Conservation (phyloP, 345 rosid species). For the Lepidium africanum region DNA sequence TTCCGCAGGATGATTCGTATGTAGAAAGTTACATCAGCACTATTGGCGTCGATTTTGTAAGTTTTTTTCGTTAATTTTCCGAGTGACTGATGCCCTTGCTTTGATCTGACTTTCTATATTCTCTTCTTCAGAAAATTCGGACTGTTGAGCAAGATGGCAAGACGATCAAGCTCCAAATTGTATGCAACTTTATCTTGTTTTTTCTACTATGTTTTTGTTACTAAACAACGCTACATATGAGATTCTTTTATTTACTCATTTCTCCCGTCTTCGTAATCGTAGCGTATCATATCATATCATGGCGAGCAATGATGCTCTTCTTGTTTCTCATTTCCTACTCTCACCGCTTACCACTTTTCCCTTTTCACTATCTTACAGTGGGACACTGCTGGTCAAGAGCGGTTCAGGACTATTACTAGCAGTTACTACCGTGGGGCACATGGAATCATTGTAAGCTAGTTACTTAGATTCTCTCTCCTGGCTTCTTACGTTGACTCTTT, state of each 20-base stretch:
- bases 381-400: slow-evolving; percentile 98
- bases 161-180: slow-evolving; percentile 82
- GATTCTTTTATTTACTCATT: not conserved
- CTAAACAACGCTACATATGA: not conserved
- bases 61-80: slow-evolving; percentile 2
- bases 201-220: not conserved
- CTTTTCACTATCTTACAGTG: slow-evolving; percentile 42
- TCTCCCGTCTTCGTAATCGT: not conserved
- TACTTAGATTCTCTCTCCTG: not conserved
- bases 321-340: not conserved
- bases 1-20: slow-evolving; percentile 64
- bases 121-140: slow-evolving; percentile 56
- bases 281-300: not conserved
- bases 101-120: not conserved
- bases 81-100: not conserved
- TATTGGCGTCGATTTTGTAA: slow-evolving; percentile 81
- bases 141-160: slow-evolving; percentile 91
- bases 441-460: slow-evolving; percentile 69
- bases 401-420: slow-evolving; percentile 92
- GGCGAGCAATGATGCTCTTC: not conserved
- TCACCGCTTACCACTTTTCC: not conserved
- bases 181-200: slow-evolving; percentile 17
- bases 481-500: not conserved
- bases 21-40: slow-evolving; percentile 82
- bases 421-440: slow-evolving; percentile 98